Base-by-base conservation (phyloP, 1,284 basidiomycete species). In the Tylopilus sp. region DNA sequence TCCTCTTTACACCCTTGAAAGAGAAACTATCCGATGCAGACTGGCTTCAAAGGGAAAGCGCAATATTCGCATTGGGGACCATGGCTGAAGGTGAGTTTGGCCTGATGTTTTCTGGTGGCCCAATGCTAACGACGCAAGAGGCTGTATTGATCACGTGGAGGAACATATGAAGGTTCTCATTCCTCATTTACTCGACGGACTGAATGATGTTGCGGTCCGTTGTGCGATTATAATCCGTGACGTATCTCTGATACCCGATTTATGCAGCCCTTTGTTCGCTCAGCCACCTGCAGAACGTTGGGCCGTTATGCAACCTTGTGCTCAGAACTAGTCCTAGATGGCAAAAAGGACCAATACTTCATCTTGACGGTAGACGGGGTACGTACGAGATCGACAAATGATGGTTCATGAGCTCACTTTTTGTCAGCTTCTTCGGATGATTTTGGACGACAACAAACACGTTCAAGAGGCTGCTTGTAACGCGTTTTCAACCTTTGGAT, bases 201-300 rank as follows among this genome's bases (percentile, higher is more conserved):
- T 99, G 64, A 93, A 92, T 70, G 96, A 99, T 81, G 85, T 94
- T 57, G 98, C 98, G 89, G 95, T 94, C 72, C 59, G 62, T 65
- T n/a, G 24, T 1, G 39, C 29, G 24, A 57, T n/a, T 9, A n/a
- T 3, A n/a, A 47, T n/a, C 41, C 29, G 26, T 24, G 56, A 47
- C 24, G 29, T 53, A 4, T 4, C 57, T 60, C 57, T 60, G 57
- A 63, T 57, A 18, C 57, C 53, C 56, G 55, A 66, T 56, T 32
- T 41, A 19, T 24, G 26, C 74, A 96, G 93, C 97, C 98, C 39
- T 89, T 99, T 44, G 95, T 99, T 10, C 93, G 98, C 60, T 98
- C 97, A 18, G 99, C 99, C 78, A 96, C 97, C n/a, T 99, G 98
- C 80, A 99, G 98, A 98, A 99, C 97, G 1, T 86, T 99, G 19